Evolutionary conservation across 805 yeast genomes (phyloP).

Genomic region (Yamadazyma scolyti): DNA sequence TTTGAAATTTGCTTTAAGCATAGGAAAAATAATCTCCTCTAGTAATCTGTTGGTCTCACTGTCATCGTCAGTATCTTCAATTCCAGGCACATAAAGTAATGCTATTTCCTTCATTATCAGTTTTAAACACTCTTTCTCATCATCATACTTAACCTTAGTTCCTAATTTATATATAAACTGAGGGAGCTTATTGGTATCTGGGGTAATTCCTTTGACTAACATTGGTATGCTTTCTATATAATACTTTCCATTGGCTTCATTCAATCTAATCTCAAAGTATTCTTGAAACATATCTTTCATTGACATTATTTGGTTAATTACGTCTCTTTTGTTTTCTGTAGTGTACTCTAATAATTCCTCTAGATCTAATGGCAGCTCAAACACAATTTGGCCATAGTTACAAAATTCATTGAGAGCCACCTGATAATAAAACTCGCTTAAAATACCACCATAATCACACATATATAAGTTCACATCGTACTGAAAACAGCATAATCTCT

Average conservation of each 20-base stretch:
- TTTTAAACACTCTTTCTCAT: slow-evolving; percentile 65
- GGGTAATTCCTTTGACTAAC: slow-evolving; percentile 59
- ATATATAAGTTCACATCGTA: slow-evolving; percentile 72
- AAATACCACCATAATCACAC: slow-evolving; percentile 73
- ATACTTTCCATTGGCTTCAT: slow-evolving; percentile 28
- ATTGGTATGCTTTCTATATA: slow-evolving; percentile 59
- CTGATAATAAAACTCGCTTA: slow-evolving; percentile 75
- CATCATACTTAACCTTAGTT: slow-evolving; percentile 55
- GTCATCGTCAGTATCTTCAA: slow-evolving; percentile 20
- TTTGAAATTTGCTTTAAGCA: slow-evolving; percentile 56
- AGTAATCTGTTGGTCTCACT: slow-evolving; percentile 22
- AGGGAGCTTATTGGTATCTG: slow-evolving; percentile 62
- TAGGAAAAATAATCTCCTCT: slow-evolving; percentile 64
- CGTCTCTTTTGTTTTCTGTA: slow-evolving; percentile 20
- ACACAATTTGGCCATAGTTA: slow-evolving; percentile 60
- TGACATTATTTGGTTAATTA: slow-evolving; percentile 16
- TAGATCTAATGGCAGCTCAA: slow-evolving; percentile 20
- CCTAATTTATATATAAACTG: slow-evolving; percentile 63
- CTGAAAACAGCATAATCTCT: slow-evolving; percentile 79
- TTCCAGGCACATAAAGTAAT: slow-evolving; percentile 65
- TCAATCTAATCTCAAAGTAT: slow-evolving; percentile 60
- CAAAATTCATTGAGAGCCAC: slow-evolving; percentile 72
- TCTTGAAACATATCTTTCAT: slow-evolving; percentile 81
- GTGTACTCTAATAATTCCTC: slow-evolving; percentile 34
- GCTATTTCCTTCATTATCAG: slow-evolving; percentile 70